Evolutionary conservation across 495 filamentous ascomycete genomes (phyloP), one percentile per base, ranked within the genome.

Genomic region (Aspergillus baeticus): DNA sequence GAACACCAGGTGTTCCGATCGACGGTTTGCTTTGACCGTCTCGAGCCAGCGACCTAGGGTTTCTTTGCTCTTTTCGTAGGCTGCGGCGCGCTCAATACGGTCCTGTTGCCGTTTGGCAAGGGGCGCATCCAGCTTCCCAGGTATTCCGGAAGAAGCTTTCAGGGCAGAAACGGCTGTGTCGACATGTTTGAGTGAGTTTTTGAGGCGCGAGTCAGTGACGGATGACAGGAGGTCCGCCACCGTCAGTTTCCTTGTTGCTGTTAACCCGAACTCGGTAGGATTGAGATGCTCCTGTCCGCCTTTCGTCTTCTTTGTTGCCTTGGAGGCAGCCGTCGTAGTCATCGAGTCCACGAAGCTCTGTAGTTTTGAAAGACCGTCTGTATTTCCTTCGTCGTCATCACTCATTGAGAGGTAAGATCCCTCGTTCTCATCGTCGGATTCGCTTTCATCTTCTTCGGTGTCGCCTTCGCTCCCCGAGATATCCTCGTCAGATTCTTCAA

Each of bases 1-100:
- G 67, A 98, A 98, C n/a, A 86, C 77, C 1, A 98, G 75, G 69
- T 96, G 93, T 23, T 97, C 95, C 5, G 94, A 92, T 56, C 90
- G 81, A 36, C 95, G 85, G 69, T 96, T 96, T 23, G 90, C 85
- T 69, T 96, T 96, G 63, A 98, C 92, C 0, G 95, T 97, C 47
- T 96, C 93, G 17, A 87, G 83, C 94, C 94, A 98, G 57, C 90
- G 84, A 55, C 88, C 86, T 21, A 98, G 75, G 0, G 91, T 91
- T 69, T 97, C 87, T 63, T 91, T 96, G 39, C 91, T 93, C 76
- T 96, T 90, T 29, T 91, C 84, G 65, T 91, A 96, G 1, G 94
- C 94, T 13, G 85, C 92, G 47, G 71, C 69, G n/a, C 94, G 89
- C 61, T 96, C 87, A 5, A 97, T 69, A 43, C 85, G 84, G 64